A percentile compares a stretch with the other conserved stretches of the same genome.
Evolutionary conservation across 2,329 filamentous ascomycete genomes (phyloP).

Genomic region (Colletotrichum filicis): DNA sequence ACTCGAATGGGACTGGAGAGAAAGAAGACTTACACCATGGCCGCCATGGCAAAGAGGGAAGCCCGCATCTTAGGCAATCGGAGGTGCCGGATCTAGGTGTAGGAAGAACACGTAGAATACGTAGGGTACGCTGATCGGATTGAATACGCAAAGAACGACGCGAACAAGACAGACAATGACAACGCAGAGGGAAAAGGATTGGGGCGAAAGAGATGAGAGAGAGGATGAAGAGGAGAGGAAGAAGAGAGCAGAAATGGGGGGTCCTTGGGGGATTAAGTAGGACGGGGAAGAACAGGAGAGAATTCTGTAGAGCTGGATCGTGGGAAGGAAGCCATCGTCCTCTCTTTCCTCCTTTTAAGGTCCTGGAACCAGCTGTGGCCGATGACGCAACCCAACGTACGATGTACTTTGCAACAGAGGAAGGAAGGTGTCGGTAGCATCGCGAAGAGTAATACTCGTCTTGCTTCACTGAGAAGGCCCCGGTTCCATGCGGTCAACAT

Average conservation of each 20-base stretch:
- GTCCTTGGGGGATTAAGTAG: neutral
- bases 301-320: neutral
- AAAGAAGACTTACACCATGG: conserved; percentile 46
- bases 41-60: conserved; percentile 48
- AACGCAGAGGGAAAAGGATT: conserved; percentile 26
- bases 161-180: conserved; percentile 21
- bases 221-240: neutral
- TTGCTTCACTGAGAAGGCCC: neutral
- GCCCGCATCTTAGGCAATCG: conserved; percentile 50
- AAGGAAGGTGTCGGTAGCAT: neutral
- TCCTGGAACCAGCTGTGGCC: neutral
- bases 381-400: neutral
- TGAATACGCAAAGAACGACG: conserved; percentile 29
- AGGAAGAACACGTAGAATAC: conserved; percentile 1
- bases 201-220: conserved; percentile 13
- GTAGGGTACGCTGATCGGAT: conserved; percentile 23
- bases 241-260: neutral
- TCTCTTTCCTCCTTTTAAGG: neutral
- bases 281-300: neutral
- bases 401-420: neutral
- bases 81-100: conserved; percentile 35
- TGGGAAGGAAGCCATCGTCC: neutral
- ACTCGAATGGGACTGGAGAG: neutral
- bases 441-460: neutral
- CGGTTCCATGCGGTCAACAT: neutral